Conservation (phyloP, 2,329 filamentous ascomycete genomes). For the Diaporthe sp. region DNA sequence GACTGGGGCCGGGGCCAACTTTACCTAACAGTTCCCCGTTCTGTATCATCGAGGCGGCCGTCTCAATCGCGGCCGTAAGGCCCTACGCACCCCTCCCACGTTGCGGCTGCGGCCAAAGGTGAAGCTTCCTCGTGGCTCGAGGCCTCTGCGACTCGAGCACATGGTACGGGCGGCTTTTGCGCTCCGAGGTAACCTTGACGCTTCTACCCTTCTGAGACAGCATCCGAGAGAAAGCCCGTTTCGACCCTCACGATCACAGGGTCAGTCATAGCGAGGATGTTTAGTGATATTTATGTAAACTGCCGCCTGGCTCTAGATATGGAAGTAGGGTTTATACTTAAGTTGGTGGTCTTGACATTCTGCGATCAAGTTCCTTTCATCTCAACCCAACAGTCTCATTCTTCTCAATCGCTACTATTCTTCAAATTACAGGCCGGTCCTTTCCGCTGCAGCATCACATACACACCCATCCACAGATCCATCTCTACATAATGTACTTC, state of each 20-base stretch:
- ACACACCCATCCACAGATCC: neutral
- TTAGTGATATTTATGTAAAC: neutral
- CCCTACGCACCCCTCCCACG: neutral
- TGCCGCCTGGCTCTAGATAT: neutral
- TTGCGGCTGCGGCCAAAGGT: neutral
- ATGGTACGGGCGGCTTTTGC: neutral
- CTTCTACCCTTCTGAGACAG: neutral
- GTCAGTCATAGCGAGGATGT: neutral
- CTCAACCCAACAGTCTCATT: constrained; percentile 20
- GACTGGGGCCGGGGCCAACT: constrained; percentile 14
- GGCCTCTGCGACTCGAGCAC: neutral
- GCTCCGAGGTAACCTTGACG: neutral
- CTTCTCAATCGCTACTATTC: constrained; percentile 9
- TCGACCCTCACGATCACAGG: constrained; percentile 16
- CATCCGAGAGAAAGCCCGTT: constrained; percentile 14
- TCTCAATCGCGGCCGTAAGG: constrained; percentile 10
- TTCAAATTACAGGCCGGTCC: constrained; percentile 16
- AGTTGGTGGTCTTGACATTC: neutral
- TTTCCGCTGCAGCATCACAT: neutral
- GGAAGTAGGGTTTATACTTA: constrained; percentile 10
- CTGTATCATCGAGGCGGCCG: constrained; percentile 22
- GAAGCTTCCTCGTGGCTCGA: constrained; percentile 1
- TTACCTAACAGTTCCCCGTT: constrained; percentile 12
- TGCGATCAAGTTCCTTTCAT: neutral
- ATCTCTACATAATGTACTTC: neutral